These are phyloP conservation scores for Sophora flavescens DNA, from an alignment of 306 rosid genomes.

Conservation along the genomic window DNA sequence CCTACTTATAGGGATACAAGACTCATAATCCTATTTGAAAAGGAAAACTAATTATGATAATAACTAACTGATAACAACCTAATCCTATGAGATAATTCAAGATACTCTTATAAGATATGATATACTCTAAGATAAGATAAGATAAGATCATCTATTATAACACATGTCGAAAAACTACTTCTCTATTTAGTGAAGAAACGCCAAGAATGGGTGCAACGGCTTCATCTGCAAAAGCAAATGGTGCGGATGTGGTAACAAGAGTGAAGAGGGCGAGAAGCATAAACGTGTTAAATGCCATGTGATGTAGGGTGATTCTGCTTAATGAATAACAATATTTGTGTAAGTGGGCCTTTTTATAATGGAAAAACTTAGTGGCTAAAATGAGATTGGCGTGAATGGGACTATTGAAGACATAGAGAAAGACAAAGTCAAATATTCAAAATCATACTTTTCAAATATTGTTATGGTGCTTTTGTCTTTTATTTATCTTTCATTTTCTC, in stretches of 20 bases:
- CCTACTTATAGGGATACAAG: no score
- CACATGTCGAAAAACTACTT: conserved; percentile 40
- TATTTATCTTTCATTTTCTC: no score
- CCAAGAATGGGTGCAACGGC: conserved; percentile 2
- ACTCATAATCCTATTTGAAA: no score
- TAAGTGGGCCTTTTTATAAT: neutral
- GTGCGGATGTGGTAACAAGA: neutral
- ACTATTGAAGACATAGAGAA: neutral
- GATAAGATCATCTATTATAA: no score
- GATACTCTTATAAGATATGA: no score
- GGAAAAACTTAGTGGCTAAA: neutral
- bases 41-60: no score
- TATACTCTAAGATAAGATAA: no score
- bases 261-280: neutral
- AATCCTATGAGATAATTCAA: no score
- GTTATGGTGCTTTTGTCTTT: no score
- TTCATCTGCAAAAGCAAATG: neutral
- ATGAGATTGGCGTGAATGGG: neutral
- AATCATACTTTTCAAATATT: no score
- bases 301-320: neutral
- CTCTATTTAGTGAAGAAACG: conserved; percentile 55
- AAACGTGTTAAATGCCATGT: conserved; percentile 2
- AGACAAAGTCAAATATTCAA: neutral
- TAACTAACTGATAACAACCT: no score
- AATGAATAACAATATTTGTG: neutral